A percentile compares a stretch with the other conserved stretches of the same genome.
These are phyloP conservation scores for Trichoderma asperelloides DNA, from an alignment of 495 filamentous ascomycete species.

Conservation along the genomic window DNA sequence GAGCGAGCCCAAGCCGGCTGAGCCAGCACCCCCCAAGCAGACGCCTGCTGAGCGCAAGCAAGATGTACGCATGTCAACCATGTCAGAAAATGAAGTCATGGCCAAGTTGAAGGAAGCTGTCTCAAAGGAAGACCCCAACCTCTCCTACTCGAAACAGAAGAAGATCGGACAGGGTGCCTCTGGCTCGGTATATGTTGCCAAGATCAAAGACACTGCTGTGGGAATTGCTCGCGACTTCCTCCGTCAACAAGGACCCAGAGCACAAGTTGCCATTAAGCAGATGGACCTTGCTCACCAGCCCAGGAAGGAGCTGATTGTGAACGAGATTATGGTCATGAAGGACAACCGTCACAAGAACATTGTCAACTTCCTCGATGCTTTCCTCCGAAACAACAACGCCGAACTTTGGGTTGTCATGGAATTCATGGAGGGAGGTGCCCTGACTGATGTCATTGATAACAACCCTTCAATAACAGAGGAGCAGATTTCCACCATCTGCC, in stretches of 20 bases:
- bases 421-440: slow-evolving; percentile 96
- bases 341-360: slow-evolving; percentile 96
- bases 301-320: slow-evolving; percentile 96
- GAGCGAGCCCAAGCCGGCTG: slow-evolving; percentile 61
- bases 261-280: slow-evolving; percentile 95
- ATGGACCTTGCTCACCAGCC: slow-evolving; percentile 98
- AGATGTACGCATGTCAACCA: slow-evolving; percentile 90
- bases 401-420: slow-evolving; percentile 99
- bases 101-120: slow-evolving; percentile 85
- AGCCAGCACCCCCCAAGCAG: slow-evolving; percentile 69
- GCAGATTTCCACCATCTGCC: slow-evolving; percentile 94
- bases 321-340: slow-evolving; percentile 99
- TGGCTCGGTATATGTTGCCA: slow-evolving; percentile 94
- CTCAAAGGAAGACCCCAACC: slow-evolving; percentile 81
- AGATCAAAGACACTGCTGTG: slow-evolving; percentile 71
- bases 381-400: slow-evolving; percentile 81
- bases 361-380: slow-evolving; percentile 97
- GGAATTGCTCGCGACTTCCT: slow-evolving; percentile 57
- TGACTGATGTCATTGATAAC: slow-evolving; percentile 98
- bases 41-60: slow-evolving; percentile 60
- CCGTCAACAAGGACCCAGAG: slow-evolving; percentile 57
- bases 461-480: slow-evolving; percentile 85
- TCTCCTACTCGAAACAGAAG: slow-evolving; percentile 95
- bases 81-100: slow-evolving; percentile 97
- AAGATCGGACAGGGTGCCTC: slow-evolving; percentile 98